Evolutionary conservation across 78 protist species (phyloP).

Genomic region (Trichosphaerium sp.): DNA sequence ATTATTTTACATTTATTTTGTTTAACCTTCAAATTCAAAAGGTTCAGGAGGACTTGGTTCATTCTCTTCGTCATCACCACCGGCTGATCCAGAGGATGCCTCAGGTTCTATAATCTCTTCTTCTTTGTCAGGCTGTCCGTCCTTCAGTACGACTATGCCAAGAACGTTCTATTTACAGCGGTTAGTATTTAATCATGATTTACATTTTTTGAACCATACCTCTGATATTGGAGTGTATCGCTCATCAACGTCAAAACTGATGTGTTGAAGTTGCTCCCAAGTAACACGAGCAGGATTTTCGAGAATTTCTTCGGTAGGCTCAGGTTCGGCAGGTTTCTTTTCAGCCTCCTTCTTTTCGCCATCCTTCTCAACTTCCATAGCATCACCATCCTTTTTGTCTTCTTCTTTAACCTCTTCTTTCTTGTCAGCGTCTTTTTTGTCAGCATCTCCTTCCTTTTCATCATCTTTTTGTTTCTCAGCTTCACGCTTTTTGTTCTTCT

Average conservation of each 20-base stretch:
- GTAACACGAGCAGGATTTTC: constrained; percentile 78
- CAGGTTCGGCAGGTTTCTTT: constrained; percentile 29
- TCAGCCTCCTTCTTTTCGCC: constrained; percentile 44
- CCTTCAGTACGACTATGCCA: constrained; percentile 41
- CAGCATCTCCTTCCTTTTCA: constrained; percentile 4
- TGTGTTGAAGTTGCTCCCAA: constrained; percentile 40
- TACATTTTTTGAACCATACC: too few relatives aligned
- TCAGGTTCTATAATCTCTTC: constrained; percentile 35
- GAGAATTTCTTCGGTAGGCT: constrained; percentile 37
- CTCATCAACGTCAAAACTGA: constrained; percentile 12
- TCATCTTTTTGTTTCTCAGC: constrained; percentile 10
- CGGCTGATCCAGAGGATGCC: not conserved
- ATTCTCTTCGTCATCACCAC: constrained; percentile 1
- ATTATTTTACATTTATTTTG: not conserved
- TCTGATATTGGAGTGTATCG: constrained; percentile 51
- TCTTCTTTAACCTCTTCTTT: constrained; percentile 15
- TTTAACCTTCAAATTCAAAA: constrained; percentile 42
- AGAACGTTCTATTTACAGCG: constrained; percentile 10
- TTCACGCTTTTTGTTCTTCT: constrained; percentile 31
- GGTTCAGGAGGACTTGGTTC: constrained; percentile 55
- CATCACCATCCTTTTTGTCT: constrained; percentile 20
- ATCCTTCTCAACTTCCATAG: constrained; percentile 26
- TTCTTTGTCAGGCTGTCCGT: constrained; percentile 22
- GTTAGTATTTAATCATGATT: too few relatives aligned
- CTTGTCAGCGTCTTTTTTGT: not conserved